phyloP scores from a whole-genome alignment of 306 rosid species.

The Trifolium fragiferum region DNA sequence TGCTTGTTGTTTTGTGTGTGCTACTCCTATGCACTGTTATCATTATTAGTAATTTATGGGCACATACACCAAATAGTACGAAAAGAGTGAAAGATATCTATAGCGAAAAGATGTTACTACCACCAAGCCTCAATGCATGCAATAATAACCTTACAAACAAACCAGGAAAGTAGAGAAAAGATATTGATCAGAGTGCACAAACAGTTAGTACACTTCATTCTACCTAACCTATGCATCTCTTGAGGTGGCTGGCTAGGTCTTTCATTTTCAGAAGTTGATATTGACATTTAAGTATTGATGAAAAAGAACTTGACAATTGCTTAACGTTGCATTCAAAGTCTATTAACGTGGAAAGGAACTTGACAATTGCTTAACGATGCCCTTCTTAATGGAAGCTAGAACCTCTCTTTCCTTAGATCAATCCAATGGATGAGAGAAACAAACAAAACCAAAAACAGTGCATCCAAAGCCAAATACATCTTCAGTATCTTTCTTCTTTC shows the following conservation, averaged over 20 bases:
- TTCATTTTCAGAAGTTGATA: not conserved
- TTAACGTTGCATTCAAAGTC: not conserved
- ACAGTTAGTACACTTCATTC: not conserved
- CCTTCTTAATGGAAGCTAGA: too few species aligned
- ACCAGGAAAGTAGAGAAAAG: not conserved
- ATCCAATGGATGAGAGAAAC: too few species aligned
- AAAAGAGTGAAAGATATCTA: constrained; percentile 5
- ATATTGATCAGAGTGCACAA: not conserved
- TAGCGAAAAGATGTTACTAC: too few species aligned
- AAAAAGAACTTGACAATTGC: not conserved
- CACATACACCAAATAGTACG: not conserved
- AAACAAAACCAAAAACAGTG: too few species aligned
- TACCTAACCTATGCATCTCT: constrained; percentile 6
- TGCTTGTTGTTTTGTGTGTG: not conserved
- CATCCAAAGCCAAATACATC: too few species aligned
- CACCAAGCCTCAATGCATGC: not conserved
- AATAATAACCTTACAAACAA: not conserved
- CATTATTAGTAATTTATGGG: not conserved
- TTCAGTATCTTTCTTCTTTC: too few species aligned
- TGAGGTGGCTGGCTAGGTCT: not conserved
- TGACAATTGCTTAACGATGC: not conserved
- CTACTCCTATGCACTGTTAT: not conserved
- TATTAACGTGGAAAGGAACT: not conserved
- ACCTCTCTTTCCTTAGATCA: too few species aligned
- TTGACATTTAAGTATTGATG: not conserved